phyloP scores from a whole-genome alignment of 331 rosid species.

The Quercus phellos region DNA sequence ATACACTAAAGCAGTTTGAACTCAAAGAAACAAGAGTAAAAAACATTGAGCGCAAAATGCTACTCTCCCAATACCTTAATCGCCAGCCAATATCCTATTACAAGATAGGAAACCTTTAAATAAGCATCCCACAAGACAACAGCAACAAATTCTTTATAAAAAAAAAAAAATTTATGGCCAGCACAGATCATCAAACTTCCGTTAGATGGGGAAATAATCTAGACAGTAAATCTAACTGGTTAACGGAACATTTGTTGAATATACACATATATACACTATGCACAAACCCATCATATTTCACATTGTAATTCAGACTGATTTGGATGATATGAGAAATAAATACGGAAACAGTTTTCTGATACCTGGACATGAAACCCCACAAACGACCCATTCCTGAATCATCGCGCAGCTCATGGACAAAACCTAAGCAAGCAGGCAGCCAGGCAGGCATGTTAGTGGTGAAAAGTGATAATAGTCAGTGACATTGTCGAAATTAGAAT shows the following conservation, averaged over 20 bases:
- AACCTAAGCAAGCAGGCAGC: conserved; percentile 30
- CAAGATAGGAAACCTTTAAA: neutral
- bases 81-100: neutral
- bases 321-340: neutral
- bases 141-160: neutral
- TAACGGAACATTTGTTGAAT: too few species aligned
- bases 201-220: neutral
- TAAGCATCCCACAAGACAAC: neutral
- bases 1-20: neutral
- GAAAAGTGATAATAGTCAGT: neutral
- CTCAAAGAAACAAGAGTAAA: neutral
- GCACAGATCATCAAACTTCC: neutral
- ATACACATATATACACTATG: neutral
- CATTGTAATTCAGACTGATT: neutral
- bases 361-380: conserved; percentile 93
- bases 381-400: conserved; percentile 78
- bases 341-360: neutral
- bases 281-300: neutral
- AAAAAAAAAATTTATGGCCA: neutral
- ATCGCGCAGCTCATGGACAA: conserved; percentile 70
- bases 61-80: neutral
- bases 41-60: neutral
- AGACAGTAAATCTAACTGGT: neutral
- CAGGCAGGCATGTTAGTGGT: neutral
- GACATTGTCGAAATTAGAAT: neutral